These are phyloP conservation scores for Yarrowia osloensis DNA, from an alignment of 805 yeast species.

Conservation along the genomic window DNA sequence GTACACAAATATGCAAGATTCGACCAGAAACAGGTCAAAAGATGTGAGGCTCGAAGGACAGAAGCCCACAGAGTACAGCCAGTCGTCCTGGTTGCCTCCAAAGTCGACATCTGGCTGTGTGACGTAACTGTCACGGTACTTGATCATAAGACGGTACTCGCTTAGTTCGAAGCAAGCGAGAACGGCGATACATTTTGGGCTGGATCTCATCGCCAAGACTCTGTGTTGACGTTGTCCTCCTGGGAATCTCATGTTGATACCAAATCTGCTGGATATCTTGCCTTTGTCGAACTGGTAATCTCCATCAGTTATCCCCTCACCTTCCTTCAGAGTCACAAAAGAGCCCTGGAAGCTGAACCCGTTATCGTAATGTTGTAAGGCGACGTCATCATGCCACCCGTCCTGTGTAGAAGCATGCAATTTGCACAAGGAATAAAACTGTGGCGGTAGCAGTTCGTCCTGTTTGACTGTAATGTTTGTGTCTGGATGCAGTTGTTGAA, in stretches of 20 bases:
- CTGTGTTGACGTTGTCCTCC: neutral
- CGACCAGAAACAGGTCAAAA: constrained; percentile 1
- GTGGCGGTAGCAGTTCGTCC: neutral
- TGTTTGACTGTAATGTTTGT: neutral
- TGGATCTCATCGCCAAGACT: neutral
- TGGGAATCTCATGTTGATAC: neutral
- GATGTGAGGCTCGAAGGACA: neutral
- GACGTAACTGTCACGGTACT: neutral
- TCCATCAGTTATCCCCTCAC: neutral
- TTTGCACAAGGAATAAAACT: neutral
- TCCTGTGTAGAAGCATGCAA: neutral
- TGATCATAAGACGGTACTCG: neutral
- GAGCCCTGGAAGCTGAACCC: neutral
- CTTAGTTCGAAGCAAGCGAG: neutral
- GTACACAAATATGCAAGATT: neutral
- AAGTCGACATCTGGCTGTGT: neutral
- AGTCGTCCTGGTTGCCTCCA: neutral
- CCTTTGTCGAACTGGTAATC: neutral
- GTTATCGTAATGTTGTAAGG: neutral
- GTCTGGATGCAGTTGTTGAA: neutral
- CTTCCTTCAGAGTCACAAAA: neutral
- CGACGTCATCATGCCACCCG: neutral
- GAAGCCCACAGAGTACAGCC: neutral
- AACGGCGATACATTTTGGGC: neutral
- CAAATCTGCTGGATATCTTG: neutral